Evolutionary conservation across 2,329 filamentous ascomycete genomes (phyloP), one percentile per base, ranked within the genome.

Genomic region (Penicillium sp.): DNA sequence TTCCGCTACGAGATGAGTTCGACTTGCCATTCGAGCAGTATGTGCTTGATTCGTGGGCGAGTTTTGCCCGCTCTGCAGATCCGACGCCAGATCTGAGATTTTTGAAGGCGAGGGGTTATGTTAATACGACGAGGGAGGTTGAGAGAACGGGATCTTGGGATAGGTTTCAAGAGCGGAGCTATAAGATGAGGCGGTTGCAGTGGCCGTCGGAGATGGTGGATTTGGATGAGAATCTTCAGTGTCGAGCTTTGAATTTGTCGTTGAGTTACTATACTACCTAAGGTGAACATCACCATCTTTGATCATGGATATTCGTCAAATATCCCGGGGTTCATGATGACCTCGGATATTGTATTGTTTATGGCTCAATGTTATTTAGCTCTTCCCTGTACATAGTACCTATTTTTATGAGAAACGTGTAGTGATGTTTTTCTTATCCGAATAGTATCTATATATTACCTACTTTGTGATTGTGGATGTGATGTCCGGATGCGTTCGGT

Each of bases 1-100:
- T 59, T 16, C 55, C 64, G 3, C 53, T 66, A 6, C 51, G 65
- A 13, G 65, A 67, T 56, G 54, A 62, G 24, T 54, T 37, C 6
- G 65, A 68, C 52, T 39, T 67, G 33, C 60, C 62, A 1, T 68
- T 67, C 37, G 55, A 51, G 16, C 65, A 68, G 44, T 67, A 60
- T 42, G 61, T 68, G 42, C 50, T 68, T 3, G 65, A 68, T 54
- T 61, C 62, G 8, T 68, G 65, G 65, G 59, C 60, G 14, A 65
- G 64, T 35, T 68, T 68, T 52, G 58, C 63, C 3, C 52, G 64
- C 3, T 56, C 48, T 3, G 62, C 52, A 5, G 57, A 53, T 5
- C 65, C 65, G 19, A 68, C 53, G 0, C 65, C 65, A 1, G 52
- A 54, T 11, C 29, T 53, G 24, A 52, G 19, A 7, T 65, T 60